Percentiles rank a stretch among this genome's conserved stretches.
These are phyloP conservation scores for Salvia rosmarinus DNA, from an alignment of 257 asterid species.

Conservation along the genomic window DNA sequence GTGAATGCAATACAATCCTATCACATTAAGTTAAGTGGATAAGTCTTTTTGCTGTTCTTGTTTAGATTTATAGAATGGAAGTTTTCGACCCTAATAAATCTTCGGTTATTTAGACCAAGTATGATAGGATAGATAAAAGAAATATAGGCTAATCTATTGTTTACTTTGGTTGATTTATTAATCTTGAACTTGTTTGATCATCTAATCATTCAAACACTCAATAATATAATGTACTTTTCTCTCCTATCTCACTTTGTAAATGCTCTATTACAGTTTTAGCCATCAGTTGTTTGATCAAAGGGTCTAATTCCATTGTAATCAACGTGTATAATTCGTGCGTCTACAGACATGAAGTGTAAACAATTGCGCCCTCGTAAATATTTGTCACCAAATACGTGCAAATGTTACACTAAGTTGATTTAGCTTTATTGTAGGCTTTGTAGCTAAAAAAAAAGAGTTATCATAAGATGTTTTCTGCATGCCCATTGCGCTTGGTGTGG, in stretches of 20 bases:
- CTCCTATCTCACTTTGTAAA: too few species aligned
- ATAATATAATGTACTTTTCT: too few species aligned
- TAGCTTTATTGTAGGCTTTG: background rate
- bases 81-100: background rate
- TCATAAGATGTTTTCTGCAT: background rate
- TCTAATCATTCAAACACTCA: too few species aligned
- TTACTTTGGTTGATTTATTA: too few species aligned
- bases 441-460: background rate
- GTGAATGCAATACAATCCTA: background rate
- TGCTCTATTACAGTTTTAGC: background rate
- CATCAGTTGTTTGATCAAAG: background rate
- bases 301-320: background rate
- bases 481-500: background rate
- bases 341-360: background rate
- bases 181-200: too few species aligned
- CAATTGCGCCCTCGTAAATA: background rate
- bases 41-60: background rate
- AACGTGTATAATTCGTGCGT: background rate
- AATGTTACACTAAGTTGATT: background rate
- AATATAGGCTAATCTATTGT: too few species aligned
- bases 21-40: background rate
- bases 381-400: conserved; percentile 1
- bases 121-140: too few species aligned
- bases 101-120: too few species aligned
- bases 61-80: background rate